These are phyloP conservation scores for Boletus reticulatus DNA, from an alignment of 768 basidiomycete genomes.

Conservation along the genomic window DNA sequence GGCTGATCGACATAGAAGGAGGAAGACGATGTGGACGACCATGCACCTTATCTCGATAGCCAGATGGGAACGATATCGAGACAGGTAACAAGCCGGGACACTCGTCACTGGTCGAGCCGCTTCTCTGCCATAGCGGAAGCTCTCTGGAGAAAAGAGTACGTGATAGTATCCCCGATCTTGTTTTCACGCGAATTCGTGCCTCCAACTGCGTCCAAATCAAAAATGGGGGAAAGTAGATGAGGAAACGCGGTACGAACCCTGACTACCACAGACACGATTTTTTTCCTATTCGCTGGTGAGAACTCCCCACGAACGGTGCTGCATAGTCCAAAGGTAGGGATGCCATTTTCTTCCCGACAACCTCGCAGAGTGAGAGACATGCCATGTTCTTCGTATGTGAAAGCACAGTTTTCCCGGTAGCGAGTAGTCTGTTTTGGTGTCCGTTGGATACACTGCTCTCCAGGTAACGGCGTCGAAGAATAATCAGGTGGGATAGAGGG, in stretches of 20 bases:
- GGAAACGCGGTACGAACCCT: slow-evolving; percentile 21
- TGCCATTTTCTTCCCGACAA: slow-evolving; percentile 30
- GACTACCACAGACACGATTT: slow-evolving; percentile 23
- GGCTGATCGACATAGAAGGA: slow-evolving; percentile 28
- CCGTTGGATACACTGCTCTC: slow-evolving; percentile 53
- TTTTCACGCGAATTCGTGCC: slow-evolving; percentile 22
- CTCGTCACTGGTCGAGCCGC: slow-evolving; percentile 1
- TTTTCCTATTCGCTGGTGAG: slow-evolving; percentile 23
- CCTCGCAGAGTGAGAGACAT: slow-evolving; percentile 31
- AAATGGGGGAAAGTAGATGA: neutral
- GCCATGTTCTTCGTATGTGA: slow-evolving; percentile 30
- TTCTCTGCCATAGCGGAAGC: slow-evolving; percentile 21
- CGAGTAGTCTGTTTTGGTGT: slow-evolving; percentile 31
- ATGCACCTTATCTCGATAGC: slow-evolving; percentile 22
- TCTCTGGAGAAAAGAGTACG: slow-evolving; percentile 27
- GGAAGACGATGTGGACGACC: slow-evolving; percentile 26
- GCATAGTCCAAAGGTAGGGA: slow-evolving; percentile 31
- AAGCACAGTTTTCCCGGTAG: slow-evolving; percentile 20
- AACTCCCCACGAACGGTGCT: slow-evolving; percentile 31
- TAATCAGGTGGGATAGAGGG: slow-evolving; percentile 57
- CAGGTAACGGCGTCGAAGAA: slow-evolving; percentile 49
- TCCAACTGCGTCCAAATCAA: slow-evolving; percentile 19
- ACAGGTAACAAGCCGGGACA: slow-evolving; percentile 32
- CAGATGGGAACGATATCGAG: slow-evolving; percentile 28
- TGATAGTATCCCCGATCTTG: slow-evolving; percentile 1